Conservation (phyloP, 495 filamentous ascomycete genomes). For the Aspergillus hancockii region DNA sequence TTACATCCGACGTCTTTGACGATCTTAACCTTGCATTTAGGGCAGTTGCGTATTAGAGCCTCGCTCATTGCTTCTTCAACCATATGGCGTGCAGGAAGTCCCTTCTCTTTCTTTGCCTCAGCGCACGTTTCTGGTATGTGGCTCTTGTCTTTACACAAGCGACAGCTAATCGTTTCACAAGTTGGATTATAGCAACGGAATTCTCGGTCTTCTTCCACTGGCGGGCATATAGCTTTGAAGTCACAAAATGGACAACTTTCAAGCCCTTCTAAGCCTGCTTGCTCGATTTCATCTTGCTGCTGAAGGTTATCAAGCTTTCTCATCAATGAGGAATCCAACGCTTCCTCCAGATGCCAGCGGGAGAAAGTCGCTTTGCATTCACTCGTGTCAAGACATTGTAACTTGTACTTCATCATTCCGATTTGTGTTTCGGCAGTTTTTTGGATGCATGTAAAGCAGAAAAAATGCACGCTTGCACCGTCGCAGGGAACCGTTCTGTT, state of each 20-base stretch:
- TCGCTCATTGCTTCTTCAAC: conserved; percentile 85
- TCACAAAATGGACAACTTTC: conserved; percentile 80
- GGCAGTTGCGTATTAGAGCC: conserved; percentile 66
- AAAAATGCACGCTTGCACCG: conserved; percentile 57
- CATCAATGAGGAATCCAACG: conserved; percentile 57
- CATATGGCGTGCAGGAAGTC: conserved; percentile 58
- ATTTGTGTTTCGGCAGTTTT: conserved; percentile 66
- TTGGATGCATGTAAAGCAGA: conserved; percentile 68
- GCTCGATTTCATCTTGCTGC: conserved; percentile 64
- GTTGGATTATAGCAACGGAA: conserved; percentile 69
- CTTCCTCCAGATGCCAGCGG: conserved; percentile 49
- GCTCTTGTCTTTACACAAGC: conserved; percentile 67
- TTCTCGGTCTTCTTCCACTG: conserved; percentile 69
- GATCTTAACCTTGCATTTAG: conserved; percentile 60
- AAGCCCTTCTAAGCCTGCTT: conserved; percentile 65
- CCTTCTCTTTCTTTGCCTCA: conserved; percentile 62
- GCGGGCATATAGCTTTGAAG: conserved; percentile 70
- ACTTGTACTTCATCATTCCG: conserved; percentile 60
- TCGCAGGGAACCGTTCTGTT: conserved; percentile 71
- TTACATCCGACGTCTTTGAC: conserved; percentile 84
- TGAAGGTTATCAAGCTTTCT: conserved; percentile 67
- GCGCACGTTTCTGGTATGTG: conserved; percentile 77
- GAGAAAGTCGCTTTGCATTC: conserved; percentile 54
- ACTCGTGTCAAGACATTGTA: conserved; percentile 55
- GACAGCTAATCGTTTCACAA: conserved; percentile 70